A percentile compares a stretch with the other conserved stretches of the same genome.
Conservation (phyloP, 805 yeast genomes). For the Saturnispora hagleri region DNA sequence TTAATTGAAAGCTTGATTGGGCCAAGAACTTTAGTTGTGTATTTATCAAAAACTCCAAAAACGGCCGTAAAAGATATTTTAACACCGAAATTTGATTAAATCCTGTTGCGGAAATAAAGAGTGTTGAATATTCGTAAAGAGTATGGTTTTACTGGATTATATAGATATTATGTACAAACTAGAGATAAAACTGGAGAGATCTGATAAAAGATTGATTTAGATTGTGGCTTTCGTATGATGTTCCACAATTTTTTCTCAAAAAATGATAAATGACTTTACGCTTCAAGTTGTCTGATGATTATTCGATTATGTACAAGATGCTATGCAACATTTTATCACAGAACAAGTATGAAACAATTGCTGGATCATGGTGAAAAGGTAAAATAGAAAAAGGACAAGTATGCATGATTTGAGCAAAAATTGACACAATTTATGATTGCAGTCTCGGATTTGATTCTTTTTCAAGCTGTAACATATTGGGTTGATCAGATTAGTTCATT, state of each 20-base stretch:
- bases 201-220: background rate
- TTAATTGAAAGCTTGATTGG: background rate
- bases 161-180: background rate
- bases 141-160: background rate
- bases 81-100: background rate
- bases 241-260: background rate
- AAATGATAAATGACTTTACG: background rate
- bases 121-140: background rate
- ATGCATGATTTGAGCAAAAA: background rate
- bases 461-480: too few relatives aligned
- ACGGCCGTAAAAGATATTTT: background rate
- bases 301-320: slow-evolving; percentile 2
- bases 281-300: background rate
- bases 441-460: background rate
- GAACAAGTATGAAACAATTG: background rate
- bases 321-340: background rate
- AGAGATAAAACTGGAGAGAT: background rate
- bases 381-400: too few relatives aligned
- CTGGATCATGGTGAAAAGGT: background rate
- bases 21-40: background rate
- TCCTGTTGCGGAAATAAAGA: background rate
- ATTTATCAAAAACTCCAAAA: background rate
- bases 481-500: too few relatives aligned
- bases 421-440: too few relatives aligned
- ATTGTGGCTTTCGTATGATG: background rate